Percentiles rank a stretch among this genome's conserved stretches.
Conservation (phyloP, 1,284 basidiomycete genomes). For the Malassezia slooffiae region DNA sequence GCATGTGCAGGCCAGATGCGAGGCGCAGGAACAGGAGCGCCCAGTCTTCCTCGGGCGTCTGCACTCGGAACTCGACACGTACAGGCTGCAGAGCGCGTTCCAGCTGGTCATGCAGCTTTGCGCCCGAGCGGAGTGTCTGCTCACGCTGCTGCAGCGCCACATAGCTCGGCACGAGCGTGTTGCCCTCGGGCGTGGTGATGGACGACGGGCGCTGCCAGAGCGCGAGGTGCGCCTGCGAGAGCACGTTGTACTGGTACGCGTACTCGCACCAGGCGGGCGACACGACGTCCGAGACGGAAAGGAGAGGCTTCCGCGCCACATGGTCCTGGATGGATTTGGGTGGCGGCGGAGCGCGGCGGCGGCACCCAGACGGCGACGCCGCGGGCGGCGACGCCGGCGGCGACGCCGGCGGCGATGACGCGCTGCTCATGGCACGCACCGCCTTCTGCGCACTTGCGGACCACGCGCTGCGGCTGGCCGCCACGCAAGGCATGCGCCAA, state of each 20-base stretch:
- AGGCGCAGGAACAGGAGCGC: constrained; percentile 54
- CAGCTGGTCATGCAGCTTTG: constrained; percentile 63
- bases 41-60: constrained; percentile 60
- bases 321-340: constrained; percentile 18
- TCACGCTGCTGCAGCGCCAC: constrained; percentile 19
- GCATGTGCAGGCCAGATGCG: constrained; percentile 12
- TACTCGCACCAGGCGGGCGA: constrained; percentile 41
- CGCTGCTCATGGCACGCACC: no score
- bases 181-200: constrained; percentile 28
- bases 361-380: background rate
- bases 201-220: constrained; percentile 21
- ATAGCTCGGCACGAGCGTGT: constrained; percentile 17
- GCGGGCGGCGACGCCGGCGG: background rate
- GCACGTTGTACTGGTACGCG: constrained; percentile 29
- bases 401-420: background rate
- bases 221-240: constrained; percentile 27
- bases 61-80: constrained; percentile 51
- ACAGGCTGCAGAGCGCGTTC: constrained; percentile 63
- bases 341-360: background rate
- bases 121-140: constrained; percentile 14
- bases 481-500: background rate
- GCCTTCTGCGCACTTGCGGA: no score
- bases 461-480: no score
- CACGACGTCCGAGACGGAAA: constrained; percentile 39
- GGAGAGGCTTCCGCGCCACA: constrained; percentile 19